A percentile compares a stretch with the other conserved stretches of the same genome.
phyloP scores from a whole-genome alignment of 305 asterid species.

The Fraxinus baroniana region DNA sequence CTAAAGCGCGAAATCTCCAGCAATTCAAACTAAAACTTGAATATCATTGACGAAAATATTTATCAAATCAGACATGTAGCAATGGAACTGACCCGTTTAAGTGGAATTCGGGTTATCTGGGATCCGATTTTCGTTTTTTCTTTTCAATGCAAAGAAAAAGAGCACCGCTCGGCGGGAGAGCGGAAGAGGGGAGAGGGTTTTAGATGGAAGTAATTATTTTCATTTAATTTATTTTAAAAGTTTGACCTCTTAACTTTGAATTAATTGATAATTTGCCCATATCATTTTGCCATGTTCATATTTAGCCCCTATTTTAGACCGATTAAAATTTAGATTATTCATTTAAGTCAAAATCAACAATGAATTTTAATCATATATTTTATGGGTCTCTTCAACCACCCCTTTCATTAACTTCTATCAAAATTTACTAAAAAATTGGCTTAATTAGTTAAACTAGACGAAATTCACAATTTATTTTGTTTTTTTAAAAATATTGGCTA shows the following conservation, averaged over 20 bases:
- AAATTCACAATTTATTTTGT: not conserved
- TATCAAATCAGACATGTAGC: not conserved
- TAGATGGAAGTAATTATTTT: not conserved
- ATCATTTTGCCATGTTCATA: not conserved
- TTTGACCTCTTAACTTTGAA: not conserved
- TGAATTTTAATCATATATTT: no score
- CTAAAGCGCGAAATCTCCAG: not conserved
- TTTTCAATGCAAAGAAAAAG: not conserved
- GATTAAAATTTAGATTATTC: not conserved
- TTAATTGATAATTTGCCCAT: not conserved
- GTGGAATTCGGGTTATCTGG: not conserved
- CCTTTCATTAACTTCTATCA: no score
- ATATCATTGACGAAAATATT: not conserved
- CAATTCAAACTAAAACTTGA: not conserved
- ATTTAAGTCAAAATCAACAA: not conserved
- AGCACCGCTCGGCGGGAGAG: constrained; percentile 24
- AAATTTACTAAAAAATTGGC: not conserved
- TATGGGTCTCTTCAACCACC: no score
- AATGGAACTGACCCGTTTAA: constrained; percentile 18
- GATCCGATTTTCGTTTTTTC: constrained; percentile 1
- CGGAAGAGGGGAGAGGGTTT: constrained; percentile 26
- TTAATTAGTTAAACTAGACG: not conserved
- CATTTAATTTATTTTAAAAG: not conserved
- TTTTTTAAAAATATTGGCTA: no score
- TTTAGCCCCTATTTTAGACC: not conserved